These are phyloP conservation scores for Heliosperma pusillum DNA, from an alignment of 148 eudicot genomes.

Conservation along the genomic window DNA sequence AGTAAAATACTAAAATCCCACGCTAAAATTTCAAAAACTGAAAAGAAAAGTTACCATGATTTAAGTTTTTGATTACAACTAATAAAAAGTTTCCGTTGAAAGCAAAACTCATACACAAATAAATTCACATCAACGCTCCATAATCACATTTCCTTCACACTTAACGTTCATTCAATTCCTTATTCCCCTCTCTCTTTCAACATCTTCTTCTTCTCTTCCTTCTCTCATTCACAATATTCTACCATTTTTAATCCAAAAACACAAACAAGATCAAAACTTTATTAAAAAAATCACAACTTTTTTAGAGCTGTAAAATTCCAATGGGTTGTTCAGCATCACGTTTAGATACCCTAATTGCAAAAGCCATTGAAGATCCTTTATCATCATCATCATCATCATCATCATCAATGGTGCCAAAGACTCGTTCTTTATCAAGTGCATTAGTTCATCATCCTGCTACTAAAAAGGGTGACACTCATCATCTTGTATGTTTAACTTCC, in stretches of 20 bases:
- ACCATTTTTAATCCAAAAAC: background rate
- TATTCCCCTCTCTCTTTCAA: too few species aligned
- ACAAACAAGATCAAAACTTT: background rate
- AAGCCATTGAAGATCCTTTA: conserved; percentile 37
- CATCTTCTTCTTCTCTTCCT: conserved; percentile 2
- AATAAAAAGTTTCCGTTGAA: too few species aligned
- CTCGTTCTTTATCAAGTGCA: conserved; percentile 59
- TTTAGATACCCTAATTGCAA: conserved; percentile 33
- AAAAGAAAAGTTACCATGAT: too few species aligned
- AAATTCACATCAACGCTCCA: too few species aligned
- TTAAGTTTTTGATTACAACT: too few species aligned
- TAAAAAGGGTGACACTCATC: conserved; percentile 70
- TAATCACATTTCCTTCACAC: too few species aligned
- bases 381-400: conserved; percentile 23
- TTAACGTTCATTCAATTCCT: too few species aligned
- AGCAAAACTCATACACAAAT: too few species aligned
- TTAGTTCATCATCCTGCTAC: conserved; percentile 77
- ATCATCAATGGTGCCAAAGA: conserved; percentile 39
- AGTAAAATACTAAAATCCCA: background rate
- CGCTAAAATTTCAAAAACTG: background rate
- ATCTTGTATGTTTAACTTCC: conserved; percentile 87
- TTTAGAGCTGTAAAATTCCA: background rate
- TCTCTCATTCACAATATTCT: background rate
- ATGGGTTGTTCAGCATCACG: conserved; percentile 85
- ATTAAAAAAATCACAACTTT: background rate